Percentiles rank a stretch among this genome's conserved stretches.
Conservation (phyloP, 73 alveolate genomes). For the Tetrahymena elliotti region DNA sequence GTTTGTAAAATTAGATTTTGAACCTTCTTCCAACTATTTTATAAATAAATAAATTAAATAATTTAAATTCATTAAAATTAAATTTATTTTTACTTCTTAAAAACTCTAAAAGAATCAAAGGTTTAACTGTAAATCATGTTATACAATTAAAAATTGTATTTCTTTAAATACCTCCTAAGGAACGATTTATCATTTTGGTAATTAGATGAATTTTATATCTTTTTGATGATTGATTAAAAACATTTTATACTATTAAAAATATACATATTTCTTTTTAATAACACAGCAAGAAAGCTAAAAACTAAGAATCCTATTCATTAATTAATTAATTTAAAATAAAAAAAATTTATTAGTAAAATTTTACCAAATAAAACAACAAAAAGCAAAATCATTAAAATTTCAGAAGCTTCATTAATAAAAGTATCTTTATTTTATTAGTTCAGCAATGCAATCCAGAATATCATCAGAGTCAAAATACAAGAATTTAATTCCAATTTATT, state of each 20-base stretch:
- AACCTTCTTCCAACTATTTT: background rate
- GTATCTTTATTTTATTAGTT: too few species aligned
- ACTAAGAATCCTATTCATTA: background rate
- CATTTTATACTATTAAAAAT: background rate
- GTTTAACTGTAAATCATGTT: too few species aligned
- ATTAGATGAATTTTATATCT: background rate
- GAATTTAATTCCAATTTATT: background rate
- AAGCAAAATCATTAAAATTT: too few species aligned
- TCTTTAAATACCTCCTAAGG: too few species aligned
- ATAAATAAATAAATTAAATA: too few species aligned
- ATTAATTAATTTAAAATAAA: too few species aligned
- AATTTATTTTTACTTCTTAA: background rate
- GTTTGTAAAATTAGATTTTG: background rate
- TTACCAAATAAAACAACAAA: background rate
- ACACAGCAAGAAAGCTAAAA: background rate
- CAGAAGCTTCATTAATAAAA: background rate
- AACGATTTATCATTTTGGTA: background rate
- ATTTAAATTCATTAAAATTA: too few species aligned
- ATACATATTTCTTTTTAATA: background rate
- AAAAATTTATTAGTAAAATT: too few species aligned
- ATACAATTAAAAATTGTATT: background rate
- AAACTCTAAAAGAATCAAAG: background rate
- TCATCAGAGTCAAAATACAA: background rate
- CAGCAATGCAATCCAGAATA: background rate
- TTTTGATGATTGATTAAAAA: background rate